phyloP scores from a whole-genome alignment of 83 land plant species.

The Picea abies region DNA sequence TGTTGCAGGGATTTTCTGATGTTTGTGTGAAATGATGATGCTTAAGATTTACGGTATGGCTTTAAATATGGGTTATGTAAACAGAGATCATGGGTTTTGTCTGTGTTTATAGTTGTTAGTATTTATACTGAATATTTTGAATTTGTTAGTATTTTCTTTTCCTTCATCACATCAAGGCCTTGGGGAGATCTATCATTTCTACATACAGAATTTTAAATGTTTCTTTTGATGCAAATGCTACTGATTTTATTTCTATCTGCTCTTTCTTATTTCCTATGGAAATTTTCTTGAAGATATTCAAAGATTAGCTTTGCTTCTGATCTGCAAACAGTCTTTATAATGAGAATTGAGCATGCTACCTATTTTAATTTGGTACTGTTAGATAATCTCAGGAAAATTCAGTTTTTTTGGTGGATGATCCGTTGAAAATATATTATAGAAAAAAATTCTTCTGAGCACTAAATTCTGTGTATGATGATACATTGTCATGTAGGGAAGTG shows the following conservation, averaged over 20 bases:
- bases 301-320: conserved; percentile 14
- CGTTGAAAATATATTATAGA: background rate
- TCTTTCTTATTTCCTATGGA: background rate
- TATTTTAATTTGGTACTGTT: background rate
- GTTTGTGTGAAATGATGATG: too few relatives aligned
- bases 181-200: background rate
- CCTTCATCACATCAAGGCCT: background rate
- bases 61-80: too few relatives aligned
- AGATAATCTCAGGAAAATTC: background rate
- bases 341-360: conserved; percentile 1
- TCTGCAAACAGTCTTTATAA: background rate
- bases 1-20: too few relatives aligned
- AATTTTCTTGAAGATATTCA: conserved; percentile 4
- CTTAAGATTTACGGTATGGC: too few relatives aligned
- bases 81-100: too few relatives aligned
- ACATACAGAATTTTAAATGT: background rate
- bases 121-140: too few relatives aligned
- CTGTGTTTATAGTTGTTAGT: too few relatives aligned
- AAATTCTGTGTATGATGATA: background rate
- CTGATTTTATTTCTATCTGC: background rate
- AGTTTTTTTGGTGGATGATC: background rate
- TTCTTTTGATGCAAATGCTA: background rate
- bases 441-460: background rate
- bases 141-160: too few relatives aligned
- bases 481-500: conserved; percentile 57